Percentiles rank a stretch among this genome's conserved stretches.
Conservation (phyloP, 2,329 filamentous ascomycete species). For the Fusarium xyrophilum region DNA sequence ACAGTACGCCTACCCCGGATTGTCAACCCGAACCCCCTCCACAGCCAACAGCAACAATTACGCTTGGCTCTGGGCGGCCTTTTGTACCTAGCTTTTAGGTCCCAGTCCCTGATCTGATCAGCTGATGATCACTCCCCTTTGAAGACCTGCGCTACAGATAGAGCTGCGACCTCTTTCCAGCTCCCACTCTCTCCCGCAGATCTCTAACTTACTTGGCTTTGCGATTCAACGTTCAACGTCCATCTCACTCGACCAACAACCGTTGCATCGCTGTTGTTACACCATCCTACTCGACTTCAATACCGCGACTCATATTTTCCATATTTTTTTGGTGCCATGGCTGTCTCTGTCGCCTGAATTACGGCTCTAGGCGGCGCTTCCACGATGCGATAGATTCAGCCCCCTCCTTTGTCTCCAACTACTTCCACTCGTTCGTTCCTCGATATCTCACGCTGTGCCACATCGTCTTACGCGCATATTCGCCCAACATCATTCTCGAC, state of each 20-base stretch:
- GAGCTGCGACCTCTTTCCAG: conserved; percentile 36
- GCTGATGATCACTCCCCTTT: conserved; percentile 44
- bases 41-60: conserved; percentile 35
- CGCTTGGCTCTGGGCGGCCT: conserved; percentile 27
- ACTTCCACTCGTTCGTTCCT: conserved; percentile 36
- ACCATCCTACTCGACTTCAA: background rate
- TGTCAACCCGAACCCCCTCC: conserved; percentile 29
- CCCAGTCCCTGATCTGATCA: conserved; percentile 38
- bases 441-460: conserved; percentile 25
- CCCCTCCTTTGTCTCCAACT: conserved; percentile 35
- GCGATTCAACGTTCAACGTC: conserved; percentile 21
- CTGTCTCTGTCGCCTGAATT: conserved; percentile 34
- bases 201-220: conserved; percentile 27
- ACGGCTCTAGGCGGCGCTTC: conserved; percentile 33
- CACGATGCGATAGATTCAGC: conserved; percentile 39
- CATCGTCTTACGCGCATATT: conserved; percentile 22
- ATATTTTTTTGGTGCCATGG: conserved; percentile 30
- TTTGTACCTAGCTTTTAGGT: conserved; percentile 20
- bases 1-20: conserved; percentile 40
- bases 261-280: background rate
- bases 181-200: conserved; percentile 34
- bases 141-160: conserved; percentile 35
- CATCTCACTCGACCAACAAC: conserved; percentile 10
- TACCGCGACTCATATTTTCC: background rate
- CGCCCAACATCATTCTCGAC: conserved; percentile 4